Base-by-base conservation (phyloP, 345 rosid species). In the Jatropha curcas region DNA sequence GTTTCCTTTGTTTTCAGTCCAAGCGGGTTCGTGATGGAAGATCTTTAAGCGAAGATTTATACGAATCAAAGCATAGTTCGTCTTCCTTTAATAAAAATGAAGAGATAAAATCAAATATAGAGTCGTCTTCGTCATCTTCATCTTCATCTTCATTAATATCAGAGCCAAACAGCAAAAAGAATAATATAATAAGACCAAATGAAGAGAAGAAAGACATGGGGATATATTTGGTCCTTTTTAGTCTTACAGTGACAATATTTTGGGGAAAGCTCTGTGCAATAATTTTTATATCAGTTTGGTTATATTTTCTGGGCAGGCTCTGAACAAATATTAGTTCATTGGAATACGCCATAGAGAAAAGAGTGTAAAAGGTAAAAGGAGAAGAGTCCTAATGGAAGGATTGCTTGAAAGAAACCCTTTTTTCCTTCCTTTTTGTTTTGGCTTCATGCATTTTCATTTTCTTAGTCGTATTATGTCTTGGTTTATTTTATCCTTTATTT, bases 261-360 rank as follows among this genome's bases (percentile, higher is more conserved):
- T 82, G 84, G 74, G 90, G 90, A 3, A 83, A 74, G 64, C 17
- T 76, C 11, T 76, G 65, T 34, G 90, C 86, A 31, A 79, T 86
- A 72, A 41, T 84, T 22, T 75, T 80, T 30, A 78, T 85, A 14
- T 77, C 81, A 8, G 45, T 77, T 19, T 81, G 75, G 74, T 56
- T 86, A n/a, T 81, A 65, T 61, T 72, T 63, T 59, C 6, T 71
- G 31, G 55, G 51, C 55, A 46, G 6, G 30, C 2, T 27, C 19
- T 27, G 35, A 1, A 13, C 27, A 22, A 55, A 20, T 7, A n/a
- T 55, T n/a, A n/a, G n/a, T n/a, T n/a, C n/a, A n/a, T n/a, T n/a
- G n/a, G n/a, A n/a, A n/a, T n/a, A n/a, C n/a, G n/a, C n/a, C n/a
- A n/a, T n/a, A n/a, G n/a, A n/a, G n/a, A n/a, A n/a, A n/a, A n/a